Evolutionary conservation across 345 rosid genomes (phyloP), one percentile per base, ranked within the genome.

Genomic region (Cardamine occulta): DNA sequence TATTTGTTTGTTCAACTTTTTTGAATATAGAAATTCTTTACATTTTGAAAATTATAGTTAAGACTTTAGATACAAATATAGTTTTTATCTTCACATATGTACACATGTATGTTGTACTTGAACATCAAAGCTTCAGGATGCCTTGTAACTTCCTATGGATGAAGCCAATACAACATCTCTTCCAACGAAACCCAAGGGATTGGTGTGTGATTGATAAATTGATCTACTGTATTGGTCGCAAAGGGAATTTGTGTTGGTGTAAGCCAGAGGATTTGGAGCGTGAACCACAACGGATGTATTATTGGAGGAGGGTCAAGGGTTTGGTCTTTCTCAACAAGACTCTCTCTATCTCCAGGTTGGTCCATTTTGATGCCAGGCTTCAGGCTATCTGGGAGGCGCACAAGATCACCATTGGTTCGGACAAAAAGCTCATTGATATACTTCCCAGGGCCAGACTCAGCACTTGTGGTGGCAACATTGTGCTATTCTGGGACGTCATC

Each of bases 401-500:
- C 6, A 40, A 40, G 40, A 8, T 35, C 12, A 9, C 6, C 6
- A 12, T 40, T 13, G 13, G 29, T 4, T 21, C 34, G 6, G 4
- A 62, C 15, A 4, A 40, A 40, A 4, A 40, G 6, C 15, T 40
- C 45, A 40, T 12, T 40, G 34, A 44, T 42, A 15, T 44, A 44
- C 35, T 42, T 44, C 68, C 53, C 5, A 23, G 53, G 37, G 53
- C 23, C n/a, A 52, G 48, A 52, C 8, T 67, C 7, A 14, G 0
- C 60, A 52, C 6, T 34, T 52, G 7, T 34, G 91, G 93, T 1
- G 88, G 89, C 40, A 91, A 89, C 53, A 56, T 91, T 84, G 63
- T 79, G 67, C 88, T 91, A 71, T 82, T 85, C 51, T 91, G 95
- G 97, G 93, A 89, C 51, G 77, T 62, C 19, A 23, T 62, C 45